Evolutionary conservation across 202 grass and related monocot species (phyloP).

Genomic region (Cymbopogon flexuosus): DNA sequence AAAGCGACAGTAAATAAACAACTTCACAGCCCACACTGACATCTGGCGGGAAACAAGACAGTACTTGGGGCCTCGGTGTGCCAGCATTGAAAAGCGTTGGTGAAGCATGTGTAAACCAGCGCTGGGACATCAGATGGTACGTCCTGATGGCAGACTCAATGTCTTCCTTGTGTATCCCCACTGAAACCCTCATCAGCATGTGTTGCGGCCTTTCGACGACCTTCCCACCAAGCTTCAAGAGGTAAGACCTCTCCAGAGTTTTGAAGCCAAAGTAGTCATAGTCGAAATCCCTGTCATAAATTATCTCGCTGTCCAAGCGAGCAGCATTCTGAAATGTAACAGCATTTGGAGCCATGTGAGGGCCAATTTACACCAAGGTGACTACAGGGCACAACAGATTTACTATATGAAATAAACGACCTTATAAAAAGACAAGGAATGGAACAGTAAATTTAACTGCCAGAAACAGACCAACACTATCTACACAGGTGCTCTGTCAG

Average conservation of each 20-base stretch:
- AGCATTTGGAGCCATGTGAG: neutral
- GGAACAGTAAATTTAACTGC: neutral
- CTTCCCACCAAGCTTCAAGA: conserved; percentile 65
- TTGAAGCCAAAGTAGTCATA: conserved; percentile 99
- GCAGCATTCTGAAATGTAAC: conserved; percentile 64
- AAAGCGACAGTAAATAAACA: conserved; percentile 10
- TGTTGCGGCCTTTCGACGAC: conserved; percentile 82
- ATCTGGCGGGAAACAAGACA: neutral
- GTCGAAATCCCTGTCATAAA: conserved; percentile 94
- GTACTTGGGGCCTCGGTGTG: conserved; percentile 78
- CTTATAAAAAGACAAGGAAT: neutral
- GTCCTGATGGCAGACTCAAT: conserved; percentile 75
- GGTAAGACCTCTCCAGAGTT: conserved; percentile 90
- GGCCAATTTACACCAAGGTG: neutral
- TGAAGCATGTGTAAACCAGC: conserved; percentile 96
- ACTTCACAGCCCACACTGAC: neutral
- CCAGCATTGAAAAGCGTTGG: conserved; percentile 91
- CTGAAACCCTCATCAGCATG: conserved; percentile 98
- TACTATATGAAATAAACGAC: neutral
- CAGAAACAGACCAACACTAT: neutral
- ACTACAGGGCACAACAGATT: neutral
- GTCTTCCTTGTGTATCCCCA: conserved; percentile 95
- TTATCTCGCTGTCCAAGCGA: conserved; percentile 93
- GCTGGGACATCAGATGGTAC: conserved; percentile 92
- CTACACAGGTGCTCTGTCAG: neutral